phyloP scores from a whole-genome alignment of 805 yeast species.

The Kazachstania kunashirensis region DNA sequence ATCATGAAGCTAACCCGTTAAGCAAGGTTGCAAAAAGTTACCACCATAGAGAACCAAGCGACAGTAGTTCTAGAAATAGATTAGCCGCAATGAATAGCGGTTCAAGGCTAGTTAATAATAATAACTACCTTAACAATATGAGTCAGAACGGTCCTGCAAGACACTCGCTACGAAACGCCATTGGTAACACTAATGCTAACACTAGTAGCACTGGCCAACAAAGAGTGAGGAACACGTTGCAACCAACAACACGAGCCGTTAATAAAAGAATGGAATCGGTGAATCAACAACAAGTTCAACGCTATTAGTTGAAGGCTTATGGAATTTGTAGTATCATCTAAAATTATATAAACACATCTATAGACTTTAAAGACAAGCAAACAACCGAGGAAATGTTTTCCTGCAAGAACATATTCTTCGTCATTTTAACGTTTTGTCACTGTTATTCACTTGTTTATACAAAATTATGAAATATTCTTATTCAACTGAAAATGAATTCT shows the following conservation, averaged over 20 bases:
- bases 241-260: constrained; percentile 36
- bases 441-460: too few species aligned
- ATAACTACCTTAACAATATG: constrained; percentile 1
- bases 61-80: not conserved
- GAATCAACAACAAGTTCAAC: constrained; percentile 8
- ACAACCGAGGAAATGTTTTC: too few species aligned
- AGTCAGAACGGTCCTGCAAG: constrained; percentile 1
- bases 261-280: constrained; percentile 28
- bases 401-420: too few species aligned
- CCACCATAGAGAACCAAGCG: constrained; percentile 8
- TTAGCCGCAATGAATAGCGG: not conserved
- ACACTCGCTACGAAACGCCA: constrained; percentile 8
- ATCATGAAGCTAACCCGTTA: constrained; percentile 19
- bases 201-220: constrained; percentile 16
- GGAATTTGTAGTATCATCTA: too few species aligned
- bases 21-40: constrained; percentile 7
- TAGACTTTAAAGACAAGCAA: too few species aligned
- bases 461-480: too few species aligned
- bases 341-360: too few species aligned
- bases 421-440: too few species aligned
- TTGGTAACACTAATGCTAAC: constrained; percentile 10
- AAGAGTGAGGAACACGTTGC: constrained; percentile 22
- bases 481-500: too few species aligned
- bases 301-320: too few species aligned
- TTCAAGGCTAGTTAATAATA: not conserved